phyloP scores from a whole-genome alignment of 2,329 filamentous ascomycete genomes.

The Clathrospora elynae region DNA sequence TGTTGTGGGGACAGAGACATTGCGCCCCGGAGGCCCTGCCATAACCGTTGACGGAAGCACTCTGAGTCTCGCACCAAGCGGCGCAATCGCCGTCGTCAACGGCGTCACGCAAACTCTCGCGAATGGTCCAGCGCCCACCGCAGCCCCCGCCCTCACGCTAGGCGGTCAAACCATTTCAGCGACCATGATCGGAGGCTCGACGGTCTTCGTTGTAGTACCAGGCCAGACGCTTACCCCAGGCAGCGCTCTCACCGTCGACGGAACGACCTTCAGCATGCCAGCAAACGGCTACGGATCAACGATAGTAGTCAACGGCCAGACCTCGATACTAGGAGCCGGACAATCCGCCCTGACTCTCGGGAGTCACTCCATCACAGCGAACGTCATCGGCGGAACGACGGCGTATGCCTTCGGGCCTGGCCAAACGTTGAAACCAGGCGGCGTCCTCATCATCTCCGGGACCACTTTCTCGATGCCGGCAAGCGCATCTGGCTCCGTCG shows the following conservation, averaged over 20 bases:
- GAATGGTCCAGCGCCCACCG: slow-evolving; percentile 22
- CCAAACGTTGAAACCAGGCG: slow-evolving; percentile 37
- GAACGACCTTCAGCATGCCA: slow-evolving; percentile 37
- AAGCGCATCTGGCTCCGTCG: slow-evolving; percentile 28
- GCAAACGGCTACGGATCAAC: slow-evolving; percentile 23
- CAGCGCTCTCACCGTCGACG: slow-evolving; percentile 32
- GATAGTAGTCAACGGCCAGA: slow-evolving; percentile 34
- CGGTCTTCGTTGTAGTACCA: slow-evolving; percentile 25
- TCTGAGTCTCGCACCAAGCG: slow-evolving; percentile 44
- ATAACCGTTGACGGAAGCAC: slow-evolving; percentile 46
- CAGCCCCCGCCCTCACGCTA: slow-evolving; percentile 27
- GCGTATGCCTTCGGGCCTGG: slow-evolving; percentile 31
- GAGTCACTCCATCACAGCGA: slow-evolving; percentile 16
- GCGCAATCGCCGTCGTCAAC: slow-evolving; percentile 47
- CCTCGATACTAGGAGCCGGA: neutral
- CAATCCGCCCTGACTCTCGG: slow-evolving; percentile 22
- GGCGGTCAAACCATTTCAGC: slow-evolving; percentile 27
- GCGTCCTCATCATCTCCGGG: slow-evolving; percentile 32
- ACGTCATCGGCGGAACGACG: slow-evolving; percentile 29
- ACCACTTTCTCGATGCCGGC: slow-evolving; percentile 36
- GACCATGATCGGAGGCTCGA: slow-evolving; percentile 33
- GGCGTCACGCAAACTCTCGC: slow-evolving; percentile 38
- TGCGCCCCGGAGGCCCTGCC: slow-evolving; percentile 36
- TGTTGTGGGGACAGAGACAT: slow-evolving; percentile 37
- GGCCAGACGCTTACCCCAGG: slow-evolving; percentile 23